phyloP scores from a whole-genome alignment of 169 alveolate species.

The Plasmodium gonderi region DNA sequence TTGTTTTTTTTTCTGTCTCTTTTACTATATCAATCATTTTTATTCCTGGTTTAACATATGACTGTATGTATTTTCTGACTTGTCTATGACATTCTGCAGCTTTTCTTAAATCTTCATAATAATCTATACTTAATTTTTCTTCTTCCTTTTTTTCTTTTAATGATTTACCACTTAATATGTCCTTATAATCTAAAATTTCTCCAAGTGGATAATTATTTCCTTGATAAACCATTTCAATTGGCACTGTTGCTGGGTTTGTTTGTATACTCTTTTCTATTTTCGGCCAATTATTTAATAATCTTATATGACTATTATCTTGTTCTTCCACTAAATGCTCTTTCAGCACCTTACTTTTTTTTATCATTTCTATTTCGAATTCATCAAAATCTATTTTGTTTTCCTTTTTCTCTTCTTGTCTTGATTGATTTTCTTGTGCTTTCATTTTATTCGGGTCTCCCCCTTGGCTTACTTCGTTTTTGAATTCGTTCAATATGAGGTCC shows the following conservation, averaged over 20 bases:
- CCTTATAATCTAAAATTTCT: slow-evolving; percentile 54
- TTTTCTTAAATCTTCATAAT: slow-evolving; percentile 94
- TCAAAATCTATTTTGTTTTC: slow-evolving; percentile 23
- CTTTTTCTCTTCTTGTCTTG: slow-evolving; percentile 33
- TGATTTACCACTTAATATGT: slow-evolving; percentile 55
- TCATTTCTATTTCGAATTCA: slow-evolving; percentile 20
- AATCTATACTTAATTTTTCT: slow-evolving; percentile 90
- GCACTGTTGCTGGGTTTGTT: slow-evolving; percentile 86
- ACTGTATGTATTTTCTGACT: slow-evolving; percentile 97
- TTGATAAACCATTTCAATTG: slow-evolving; percentile 79
- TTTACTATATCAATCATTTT: slow-evolving; percentile 96
- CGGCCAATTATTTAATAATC: slow-evolving; percentile 84
- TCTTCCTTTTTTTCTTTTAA: slow-evolving; percentile 92
- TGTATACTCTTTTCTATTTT: slow-evolving; percentile 77
- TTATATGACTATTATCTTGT: slow-evolving; percentile 80
- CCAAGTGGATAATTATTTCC: slow-evolving; percentile 78
- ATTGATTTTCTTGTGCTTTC: slow-evolving; percentile 5
- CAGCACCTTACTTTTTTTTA: slow-evolving; percentile 22
- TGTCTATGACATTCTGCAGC: slow-evolving; percentile 99
- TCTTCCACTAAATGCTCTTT: slow-evolving; percentile 74
- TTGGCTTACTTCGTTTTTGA: slow-evolving; percentile 14
- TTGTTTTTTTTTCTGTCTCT: slow-evolving; percentile 95
- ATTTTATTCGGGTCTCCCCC: background rate
- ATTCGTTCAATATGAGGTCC: slow-evolving; percentile 50
- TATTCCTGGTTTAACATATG: slow-evolving; percentile 92